phyloP scores from a whole-genome alignment of 129 eudicot genomes.

The Rutidosis leptorrhynchoides region DNA sequence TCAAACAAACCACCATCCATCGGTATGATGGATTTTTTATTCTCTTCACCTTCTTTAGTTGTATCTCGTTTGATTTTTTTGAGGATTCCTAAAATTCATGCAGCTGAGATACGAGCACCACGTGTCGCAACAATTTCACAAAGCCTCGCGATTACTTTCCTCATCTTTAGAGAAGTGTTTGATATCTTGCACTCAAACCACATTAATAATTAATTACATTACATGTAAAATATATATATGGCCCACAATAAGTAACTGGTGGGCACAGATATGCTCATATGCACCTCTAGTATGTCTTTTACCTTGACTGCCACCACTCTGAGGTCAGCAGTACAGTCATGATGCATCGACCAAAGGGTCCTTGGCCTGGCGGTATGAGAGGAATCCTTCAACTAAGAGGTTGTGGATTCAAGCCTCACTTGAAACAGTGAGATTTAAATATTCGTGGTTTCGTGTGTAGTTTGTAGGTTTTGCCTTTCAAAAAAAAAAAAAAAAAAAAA shows the following conservation, averaged over 20 bases:
- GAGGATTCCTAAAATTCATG: slow-evolving; percentile 78
- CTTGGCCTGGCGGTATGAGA: no score
- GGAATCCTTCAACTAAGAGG: no score
- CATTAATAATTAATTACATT: not conserved
- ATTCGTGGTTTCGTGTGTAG: no score
- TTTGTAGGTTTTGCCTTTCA: no score
- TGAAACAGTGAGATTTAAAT: no score
- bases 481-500: no score
- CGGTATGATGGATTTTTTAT: slow-evolving; percentile 65
- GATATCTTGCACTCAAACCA: slow-evolving; percentile 46
- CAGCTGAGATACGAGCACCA: slow-evolving; percentile 94
- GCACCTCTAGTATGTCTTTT: slow-evolving; percentile 81
- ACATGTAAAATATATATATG: not conserved
- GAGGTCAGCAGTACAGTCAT: slow-evolving; percentile 81
- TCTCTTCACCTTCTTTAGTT: slow-evolving; percentile 38
- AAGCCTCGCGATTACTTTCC: slow-evolving; percentile 58
- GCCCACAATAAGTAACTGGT: not conserved
- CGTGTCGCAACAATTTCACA: slow-evolving; percentile 82
- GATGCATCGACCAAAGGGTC: no score
- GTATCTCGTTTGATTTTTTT: slow-evolving; percentile 69
- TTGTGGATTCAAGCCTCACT: no score
- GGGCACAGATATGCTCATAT: not conserved
- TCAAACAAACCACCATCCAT: slow-evolving; percentile 89
- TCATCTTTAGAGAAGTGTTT: slow-evolving; percentile 56
- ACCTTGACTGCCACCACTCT: slow-evolving; percentile 74